Conservation (phyloP, 208 protist species). For the Balamuthia mandrillaris region DNA sequence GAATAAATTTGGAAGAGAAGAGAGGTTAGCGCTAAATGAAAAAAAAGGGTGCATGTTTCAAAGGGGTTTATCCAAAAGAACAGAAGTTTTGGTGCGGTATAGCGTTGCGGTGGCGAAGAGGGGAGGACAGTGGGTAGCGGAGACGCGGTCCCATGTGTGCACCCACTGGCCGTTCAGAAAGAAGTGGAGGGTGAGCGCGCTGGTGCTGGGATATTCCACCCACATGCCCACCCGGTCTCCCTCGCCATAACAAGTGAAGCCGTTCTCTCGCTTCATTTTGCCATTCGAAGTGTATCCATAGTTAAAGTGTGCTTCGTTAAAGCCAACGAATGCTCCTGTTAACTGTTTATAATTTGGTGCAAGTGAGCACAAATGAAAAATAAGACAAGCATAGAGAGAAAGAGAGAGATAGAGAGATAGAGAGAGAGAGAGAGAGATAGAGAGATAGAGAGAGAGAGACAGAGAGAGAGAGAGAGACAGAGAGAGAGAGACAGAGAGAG, state of each 20-base stretch:
- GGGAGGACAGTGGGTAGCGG: neutral
- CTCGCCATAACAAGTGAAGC: constrained; percentile 19
- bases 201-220: neutral
- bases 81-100: too few relatives aligned
- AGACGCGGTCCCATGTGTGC: constrained; percentile 2
- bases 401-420: neutral
- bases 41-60: too few relatives aligned
- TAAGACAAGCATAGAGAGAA: neutral
- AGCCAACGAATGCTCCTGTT: constrained; percentile 6
- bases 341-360: neutral
- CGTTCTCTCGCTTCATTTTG: neutral
- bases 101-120: constrained; percentile 22
- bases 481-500: neutral
- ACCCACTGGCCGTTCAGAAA: neutral
- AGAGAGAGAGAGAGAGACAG: too few relatives aligned
- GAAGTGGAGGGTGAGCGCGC: constrained; percentile 28
- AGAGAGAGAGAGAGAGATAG: too few relatives aligned
- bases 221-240: constrained; percentile 14
- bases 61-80: too few relatives aligned
- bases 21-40: too few relatives aligned
- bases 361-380: neutral
- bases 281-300: constrained; percentile 32
- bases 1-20: too few relatives aligned
- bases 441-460: too few relatives aligned
- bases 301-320: constrained; percentile 16